Evolutionary conservation across 306 rosid genomes (phyloP), one percentile per base, ranked within the genome.

Genomic region (Pyrus communis): DNA sequence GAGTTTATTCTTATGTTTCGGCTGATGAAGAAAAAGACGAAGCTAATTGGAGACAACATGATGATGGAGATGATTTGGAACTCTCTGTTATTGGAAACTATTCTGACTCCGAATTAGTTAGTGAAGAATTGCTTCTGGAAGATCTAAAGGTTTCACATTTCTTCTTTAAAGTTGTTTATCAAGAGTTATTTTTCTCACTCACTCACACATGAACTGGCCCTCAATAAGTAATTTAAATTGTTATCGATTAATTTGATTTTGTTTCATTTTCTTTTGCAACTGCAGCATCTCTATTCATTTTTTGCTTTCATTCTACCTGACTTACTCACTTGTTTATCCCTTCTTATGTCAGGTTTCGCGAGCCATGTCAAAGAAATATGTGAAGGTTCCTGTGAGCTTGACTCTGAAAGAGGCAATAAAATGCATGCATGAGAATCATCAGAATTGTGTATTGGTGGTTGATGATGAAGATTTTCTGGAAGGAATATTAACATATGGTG

Each of bases 401-500:
- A 83, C 83, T 72, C 65, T 95, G 77, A 84, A 84, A 85, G 99
- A 91, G 79, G 97, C 96, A 81, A 83, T 81, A 59, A 84, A 90
- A 83, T 69, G 63, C 82, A 83, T 95, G 91, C 88, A 78, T 66
- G 89, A 87, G 67, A 85, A 75, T 76, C 96, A 91, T 73, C 93
- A 85, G 87, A 95, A 84, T 58, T 92, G 93, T 83, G 85, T 81
- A 49, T 80, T 90, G 63, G 97, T 92, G 73, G 92, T 91, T 69
- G 92, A 89, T 28, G 92, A 84, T 52, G 90, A 88, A 54, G 93
- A 83, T 84, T 87, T 89, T 88, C 90, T 95, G 7, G 96, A 91
- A 76, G 99, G 99, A 82, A 92, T 95, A 79, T 73, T 95, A 71
- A 92, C 99, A 68, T 78, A 81, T 80, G 97, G 99, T 78, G 97